phyloP scores from a whole-genome alignment of 148 eudicot genomes.

The Rhododendron molle region DNA sequence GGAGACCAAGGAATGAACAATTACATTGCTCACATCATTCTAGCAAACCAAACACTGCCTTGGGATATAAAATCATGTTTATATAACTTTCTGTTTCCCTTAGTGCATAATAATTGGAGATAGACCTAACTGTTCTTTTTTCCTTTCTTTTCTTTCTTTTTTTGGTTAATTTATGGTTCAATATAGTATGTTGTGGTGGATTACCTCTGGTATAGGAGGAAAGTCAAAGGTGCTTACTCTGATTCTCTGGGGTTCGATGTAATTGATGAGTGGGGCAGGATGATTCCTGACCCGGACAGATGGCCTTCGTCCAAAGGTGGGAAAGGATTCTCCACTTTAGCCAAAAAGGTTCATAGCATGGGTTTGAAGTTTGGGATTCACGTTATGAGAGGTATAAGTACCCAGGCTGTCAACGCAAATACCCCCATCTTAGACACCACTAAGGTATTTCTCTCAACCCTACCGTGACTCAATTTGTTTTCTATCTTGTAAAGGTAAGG shows the following conservation, averaged over 20 bases:
- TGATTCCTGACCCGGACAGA: slow-evolving; percentile 84
- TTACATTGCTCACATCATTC: background rate
- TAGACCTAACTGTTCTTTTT: background rate
- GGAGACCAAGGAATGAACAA: background rate
- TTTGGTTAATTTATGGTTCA: background rate
- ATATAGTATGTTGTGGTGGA: slow-evolving; percentile 95
- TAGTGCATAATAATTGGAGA: background rate
- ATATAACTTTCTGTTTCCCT: background rate
- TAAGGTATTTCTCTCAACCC: slow-evolving; percentile 42
- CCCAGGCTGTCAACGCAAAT: slow-evolving; percentile 78
- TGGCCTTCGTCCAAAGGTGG: slow-evolving; percentile 93
- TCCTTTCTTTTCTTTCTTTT: background rate
- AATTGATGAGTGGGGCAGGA: slow-evolving; percentile 94
- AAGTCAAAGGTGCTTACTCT: slow-evolving; percentile 60
- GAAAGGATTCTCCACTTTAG: slow-evolving; percentile 74
- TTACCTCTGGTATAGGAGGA: slow-evolving; percentile 92
- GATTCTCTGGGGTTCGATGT: slow-evolving; percentile 89
- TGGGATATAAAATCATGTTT: background rate
- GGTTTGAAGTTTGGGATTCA: slow-evolving; percentile 98
- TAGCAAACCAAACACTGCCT: background rate
- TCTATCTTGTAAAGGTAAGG: background rate
- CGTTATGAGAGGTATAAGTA: slow-evolving; percentile 92
- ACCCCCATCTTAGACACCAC: slow-evolving; percentile 77
- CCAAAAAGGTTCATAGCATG: slow-evolving; percentile 75
- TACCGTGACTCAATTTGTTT: background rate